Evolutionary conservation across 225 moss, liverwort and hornwort species (phyloP).

Genomic region (Pseudoscleropodium purum): DNA sequence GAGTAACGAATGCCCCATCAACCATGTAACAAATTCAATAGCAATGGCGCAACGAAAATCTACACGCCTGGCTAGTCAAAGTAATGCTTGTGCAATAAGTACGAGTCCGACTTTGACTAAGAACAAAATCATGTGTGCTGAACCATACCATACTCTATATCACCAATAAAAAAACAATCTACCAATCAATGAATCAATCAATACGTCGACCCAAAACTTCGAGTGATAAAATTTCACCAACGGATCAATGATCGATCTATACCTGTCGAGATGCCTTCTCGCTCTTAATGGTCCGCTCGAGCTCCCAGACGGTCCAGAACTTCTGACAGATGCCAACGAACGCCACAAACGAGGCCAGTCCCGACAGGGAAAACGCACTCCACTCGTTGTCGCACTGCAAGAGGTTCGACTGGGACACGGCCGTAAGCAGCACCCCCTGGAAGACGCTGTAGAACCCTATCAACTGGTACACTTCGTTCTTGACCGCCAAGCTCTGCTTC

Average conservation of each 20-base stretch:
- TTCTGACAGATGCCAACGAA: neutral
- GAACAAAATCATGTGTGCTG: neutral
- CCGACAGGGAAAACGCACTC: neutral
- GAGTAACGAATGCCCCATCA: neutral
- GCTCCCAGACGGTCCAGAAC: neutral
- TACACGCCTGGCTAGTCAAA: neutral
- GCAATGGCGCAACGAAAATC: neutral
- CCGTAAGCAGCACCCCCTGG: neutral
- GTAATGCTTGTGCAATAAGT: neutral
- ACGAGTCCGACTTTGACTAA: neutral
- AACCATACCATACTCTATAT: neutral
- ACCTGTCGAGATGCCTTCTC: neutral
- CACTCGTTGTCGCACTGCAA: neutral
- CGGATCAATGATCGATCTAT: neutral
- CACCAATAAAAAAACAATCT: neutral
- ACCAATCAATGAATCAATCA: too few species aligned
- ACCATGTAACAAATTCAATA: neutral
- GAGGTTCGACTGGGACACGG: neutral
- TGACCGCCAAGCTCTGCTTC: neutral
- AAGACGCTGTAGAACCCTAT: slow-evolving; percentile 8
- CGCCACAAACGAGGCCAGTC: neutral
- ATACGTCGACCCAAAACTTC: neutral
- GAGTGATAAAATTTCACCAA: neutral
- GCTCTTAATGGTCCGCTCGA: neutral
- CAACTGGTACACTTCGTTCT: slow-evolving; percentile 2